Evolutionary conservation across 352 stramenopile genomes (phyloP).

Genomic region (Pythium dissotocum): DNA sequence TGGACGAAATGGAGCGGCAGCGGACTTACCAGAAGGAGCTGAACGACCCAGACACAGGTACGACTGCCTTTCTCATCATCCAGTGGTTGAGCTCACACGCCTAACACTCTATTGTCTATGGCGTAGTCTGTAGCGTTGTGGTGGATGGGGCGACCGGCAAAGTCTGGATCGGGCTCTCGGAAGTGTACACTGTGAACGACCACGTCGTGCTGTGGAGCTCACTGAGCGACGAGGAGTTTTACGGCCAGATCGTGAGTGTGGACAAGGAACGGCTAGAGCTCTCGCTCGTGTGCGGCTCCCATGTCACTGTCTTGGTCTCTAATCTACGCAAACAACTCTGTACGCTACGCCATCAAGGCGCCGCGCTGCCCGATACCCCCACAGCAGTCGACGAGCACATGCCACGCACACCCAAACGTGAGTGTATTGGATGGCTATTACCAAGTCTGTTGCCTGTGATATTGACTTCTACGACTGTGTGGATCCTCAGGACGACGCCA

Average conservation of each 20-base stretch:
- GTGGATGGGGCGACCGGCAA: conserved; percentile 16
- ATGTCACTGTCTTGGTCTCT: conserved; percentile 31
- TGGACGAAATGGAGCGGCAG: conserved; percentile 26
- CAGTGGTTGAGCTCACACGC: neutral
- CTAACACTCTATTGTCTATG: neutral
- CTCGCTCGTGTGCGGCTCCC: conserved; percentile 53
- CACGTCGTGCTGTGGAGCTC: conserved; percentile 51
- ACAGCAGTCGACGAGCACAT: conserved; percentile 6
- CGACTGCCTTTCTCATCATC: neutral
- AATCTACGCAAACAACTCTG: conserved; percentile 45
- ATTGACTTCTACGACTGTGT: neutral
- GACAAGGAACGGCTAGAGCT: conserved; percentile 39
- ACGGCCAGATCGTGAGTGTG: conserved; percentile 51
- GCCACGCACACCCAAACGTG: conserved; percentile 23
- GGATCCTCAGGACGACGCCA: conserved; percentile 21
- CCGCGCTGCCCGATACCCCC: neutral
- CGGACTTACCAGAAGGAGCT: conserved; percentile 19
- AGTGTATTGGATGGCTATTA: neutral
- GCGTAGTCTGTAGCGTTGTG: conserved; percentile 20
- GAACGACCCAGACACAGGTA: conserved; percentile 25
- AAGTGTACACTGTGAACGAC: conserved; percentile 49
- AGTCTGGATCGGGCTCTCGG: conserved; percentile 20
- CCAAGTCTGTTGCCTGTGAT: too few species aligned
- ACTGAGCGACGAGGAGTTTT: conserved; percentile 61
- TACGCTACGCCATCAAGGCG: conserved; percentile 34